Conservation (phyloP, 2,329 filamentous ascomycete genomes). For the Xylaria sp. region DNA sequence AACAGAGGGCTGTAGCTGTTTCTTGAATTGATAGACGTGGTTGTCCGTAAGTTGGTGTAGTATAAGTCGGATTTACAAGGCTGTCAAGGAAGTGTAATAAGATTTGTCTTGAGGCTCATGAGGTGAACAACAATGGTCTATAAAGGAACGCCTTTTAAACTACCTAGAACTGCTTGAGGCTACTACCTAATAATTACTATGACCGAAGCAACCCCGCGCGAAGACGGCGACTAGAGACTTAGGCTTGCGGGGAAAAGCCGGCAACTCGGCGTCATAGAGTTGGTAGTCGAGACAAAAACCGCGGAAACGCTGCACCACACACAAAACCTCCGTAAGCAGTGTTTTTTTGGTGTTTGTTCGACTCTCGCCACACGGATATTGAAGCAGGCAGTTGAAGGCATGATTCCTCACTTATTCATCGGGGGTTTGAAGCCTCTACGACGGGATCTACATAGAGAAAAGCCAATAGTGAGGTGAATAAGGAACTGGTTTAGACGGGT, state of each 20-base stretch:
- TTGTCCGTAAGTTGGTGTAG: not conserved
- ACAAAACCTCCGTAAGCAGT: not conserved
- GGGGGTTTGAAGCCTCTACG: not conserved
- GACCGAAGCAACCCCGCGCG: conserved; percentile 37
- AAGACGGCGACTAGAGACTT: conserved; percentile 23
- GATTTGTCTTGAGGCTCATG: not conserved
- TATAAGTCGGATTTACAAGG: not conserved
- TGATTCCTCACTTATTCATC: not conserved
- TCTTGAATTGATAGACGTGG: not conserved
- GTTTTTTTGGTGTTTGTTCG: no score
- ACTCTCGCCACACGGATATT: not conserved
- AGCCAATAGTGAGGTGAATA: not conserved
- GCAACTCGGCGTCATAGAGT: conserved; percentile 45
- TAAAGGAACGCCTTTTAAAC: conserved; percentile 15
- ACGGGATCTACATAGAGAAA: not conserved
- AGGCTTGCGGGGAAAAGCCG: conserved; percentile 48
- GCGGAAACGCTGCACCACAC: conserved; percentile 12
- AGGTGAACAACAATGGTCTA: not conserved
- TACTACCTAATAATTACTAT: not conserved
- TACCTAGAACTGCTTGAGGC: not conserved
- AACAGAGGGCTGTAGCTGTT: not conserved
- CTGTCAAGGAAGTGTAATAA: not conserved
- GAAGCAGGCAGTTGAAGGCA: not conserved
- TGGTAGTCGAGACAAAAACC: conserved; percentile 3
- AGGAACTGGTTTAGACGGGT: not conserved